Evolutionary conservation across 768 basidiomycete species (phyloP).

Genomic region (Neoboletus brunneissimus): DNA sequence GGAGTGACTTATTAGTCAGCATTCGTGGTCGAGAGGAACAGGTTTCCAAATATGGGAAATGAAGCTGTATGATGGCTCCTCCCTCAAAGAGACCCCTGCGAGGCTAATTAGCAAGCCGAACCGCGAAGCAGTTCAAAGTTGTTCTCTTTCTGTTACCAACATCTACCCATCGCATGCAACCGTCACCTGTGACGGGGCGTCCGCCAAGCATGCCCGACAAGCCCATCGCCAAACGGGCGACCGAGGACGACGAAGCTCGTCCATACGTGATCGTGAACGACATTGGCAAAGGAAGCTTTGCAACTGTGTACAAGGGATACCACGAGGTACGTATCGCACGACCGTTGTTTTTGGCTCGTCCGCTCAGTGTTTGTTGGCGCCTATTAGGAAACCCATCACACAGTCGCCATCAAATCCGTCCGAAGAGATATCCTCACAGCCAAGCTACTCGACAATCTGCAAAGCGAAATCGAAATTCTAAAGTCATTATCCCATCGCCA

Average conservation of each 20-base stretch:
- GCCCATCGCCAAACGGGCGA: slow-evolving; percentile 22
- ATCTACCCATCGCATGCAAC: slow-evolving; percentile 18
- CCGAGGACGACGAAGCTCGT: slow-evolving; percentile 67
- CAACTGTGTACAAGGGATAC: slow-evolving; percentile 93
- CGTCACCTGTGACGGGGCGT: slow-evolving; percentile 20
- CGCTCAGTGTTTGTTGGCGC: neutral
- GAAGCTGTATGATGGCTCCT: slow-evolving; percentile 20
- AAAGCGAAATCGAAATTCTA: slow-evolving; percentile 95
- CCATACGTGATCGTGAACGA: slow-evolving; percentile 76
- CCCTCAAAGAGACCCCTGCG: slow-evolving; percentile 20
- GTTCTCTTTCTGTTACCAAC: slow-evolving; percentile 14
- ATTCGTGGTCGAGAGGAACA: slow-evolving; percentile 21
- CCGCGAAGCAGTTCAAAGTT: neutral
- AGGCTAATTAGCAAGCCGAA: slow-evolving; percentile 27
- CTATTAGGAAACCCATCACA: slow-evolving; percentile 65
- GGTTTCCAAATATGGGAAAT: slow-evolving; percentile 25
- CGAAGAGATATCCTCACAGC: slow-evolving; percentile 81
- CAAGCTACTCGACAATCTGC: slow-evolving; percentile 96
- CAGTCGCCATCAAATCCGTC: slow-evolving; percentile 94
- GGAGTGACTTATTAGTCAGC: slow-evolving; percentile 18
- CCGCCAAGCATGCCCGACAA: slow-evolving; percentile 28
- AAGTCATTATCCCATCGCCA: slow-evolving; percentile 91
- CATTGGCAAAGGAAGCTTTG: slow-evolving; percentile 91
- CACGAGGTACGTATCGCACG: slow-evolving; percentile 61
- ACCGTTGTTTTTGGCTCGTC: neutral